Conservation (phyloP, 2,329 filamentous ascomycete species). For the Stachybotrys chartarum region DNA sequence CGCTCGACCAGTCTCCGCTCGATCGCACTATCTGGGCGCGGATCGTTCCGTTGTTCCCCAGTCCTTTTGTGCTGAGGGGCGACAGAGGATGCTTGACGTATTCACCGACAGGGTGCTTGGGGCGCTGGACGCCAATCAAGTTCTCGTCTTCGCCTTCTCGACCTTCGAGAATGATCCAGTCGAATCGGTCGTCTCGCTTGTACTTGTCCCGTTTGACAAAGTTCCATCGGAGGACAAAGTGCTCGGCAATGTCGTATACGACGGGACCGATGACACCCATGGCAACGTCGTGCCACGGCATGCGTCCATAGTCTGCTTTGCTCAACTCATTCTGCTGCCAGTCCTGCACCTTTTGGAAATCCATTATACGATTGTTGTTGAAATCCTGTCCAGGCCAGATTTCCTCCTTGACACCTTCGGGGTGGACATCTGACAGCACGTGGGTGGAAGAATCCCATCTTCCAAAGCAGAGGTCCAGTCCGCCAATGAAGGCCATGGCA, state of each 20-base stretch:
- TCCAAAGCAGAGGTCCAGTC: slow-evolving; percentile 90
- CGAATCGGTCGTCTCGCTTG: slow-evolving; percentile 76
- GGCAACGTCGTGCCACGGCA: slow-evolving; percentile 97
- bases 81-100: slow-evolving; percentile 76
- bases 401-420: slow-evolving; percentile 72
- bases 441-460: slow-evolving; percentile 89
- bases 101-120: slow-evolving; percentile 80
- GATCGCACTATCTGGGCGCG: slow-evolving; percentile 83
- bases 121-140: slow-evolving; percentile 79
- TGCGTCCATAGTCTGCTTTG: slow-evolving; percentile 85
- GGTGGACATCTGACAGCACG: slow-evolving; percentile 78
- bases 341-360: slow-evolving; percentile 83
- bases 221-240: slow-evolving; percentile 94
- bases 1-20: slow-evolving; percentile 88
- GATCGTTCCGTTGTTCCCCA: slow-evolving; percentile 62
- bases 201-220: slow-evolving; percentile 97
- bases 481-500: slow-evolving; percentile 83
- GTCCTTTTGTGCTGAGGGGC: slow-evolving; percentile 59
- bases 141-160: slow-evolving; percentile 74
- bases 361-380: slow-evolving; percentile 95
- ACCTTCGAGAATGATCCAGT: slow-evolving; percentile 78
- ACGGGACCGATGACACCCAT: slow-evolving; percentile 88
- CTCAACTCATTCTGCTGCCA: slow-evolving; percentile 92
- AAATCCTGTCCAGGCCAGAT: slow-evolving; percentile 95
- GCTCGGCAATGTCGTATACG: slow-evolving; percentile 90